Conservation (phyloP, 345 rosid genomes). For the Nasturtium officinale region DNA sequence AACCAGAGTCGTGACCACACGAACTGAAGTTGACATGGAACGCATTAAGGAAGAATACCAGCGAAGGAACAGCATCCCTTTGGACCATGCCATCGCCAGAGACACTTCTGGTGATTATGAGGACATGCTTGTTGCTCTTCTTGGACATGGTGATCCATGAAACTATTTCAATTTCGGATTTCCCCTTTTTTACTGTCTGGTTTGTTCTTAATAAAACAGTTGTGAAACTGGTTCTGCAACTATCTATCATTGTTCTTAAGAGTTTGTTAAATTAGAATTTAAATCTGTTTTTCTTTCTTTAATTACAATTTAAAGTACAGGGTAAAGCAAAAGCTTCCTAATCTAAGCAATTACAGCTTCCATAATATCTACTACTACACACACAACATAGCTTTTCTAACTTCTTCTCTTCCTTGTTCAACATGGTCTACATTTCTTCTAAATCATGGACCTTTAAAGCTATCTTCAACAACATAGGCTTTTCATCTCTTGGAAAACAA, state of each 20-base stretch:
- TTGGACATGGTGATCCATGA: conserved; percentile 58
- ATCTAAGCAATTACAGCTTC: conserved; percentile 33
- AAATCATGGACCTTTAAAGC: conserved; percentile 37
- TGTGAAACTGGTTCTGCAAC: conserved; percentile 32
- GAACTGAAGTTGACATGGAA: conserved; percentile 75
- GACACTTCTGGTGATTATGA: conserved; percentile 75
- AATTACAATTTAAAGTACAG: conserved; percentile 35
- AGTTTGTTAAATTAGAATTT: conserved; percentile 46
- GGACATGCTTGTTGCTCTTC: conserved; percentile 62
- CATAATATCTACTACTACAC: conserved; percentile 34
- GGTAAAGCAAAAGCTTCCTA: conserved; percentile 42
- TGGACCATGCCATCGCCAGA: conserved; percentile 59
- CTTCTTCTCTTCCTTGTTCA: conserved; percentile 38
- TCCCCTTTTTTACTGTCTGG: conserved; percentile 4
- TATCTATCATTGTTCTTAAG: conserved; percentile 20
- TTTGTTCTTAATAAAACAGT: conserved; percentile 31
- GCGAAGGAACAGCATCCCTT: conserved; percentile 58
- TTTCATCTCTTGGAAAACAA: conserved; percentile 1
- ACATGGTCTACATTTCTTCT: conserved; percentile 28
- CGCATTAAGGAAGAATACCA: conserved; percentile 69
- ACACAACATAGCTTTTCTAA: conserved; percentile 23
- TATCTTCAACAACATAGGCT: conserved; percentile 34
- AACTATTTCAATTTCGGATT: not conserved
- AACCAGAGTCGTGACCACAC: conserved; percentile 67
- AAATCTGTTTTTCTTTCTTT: conserved; percentile 10